Evolutionary conservation across 306 rosid species (phyloP).

Genomic region (Cucumis cinereus): DNA sequence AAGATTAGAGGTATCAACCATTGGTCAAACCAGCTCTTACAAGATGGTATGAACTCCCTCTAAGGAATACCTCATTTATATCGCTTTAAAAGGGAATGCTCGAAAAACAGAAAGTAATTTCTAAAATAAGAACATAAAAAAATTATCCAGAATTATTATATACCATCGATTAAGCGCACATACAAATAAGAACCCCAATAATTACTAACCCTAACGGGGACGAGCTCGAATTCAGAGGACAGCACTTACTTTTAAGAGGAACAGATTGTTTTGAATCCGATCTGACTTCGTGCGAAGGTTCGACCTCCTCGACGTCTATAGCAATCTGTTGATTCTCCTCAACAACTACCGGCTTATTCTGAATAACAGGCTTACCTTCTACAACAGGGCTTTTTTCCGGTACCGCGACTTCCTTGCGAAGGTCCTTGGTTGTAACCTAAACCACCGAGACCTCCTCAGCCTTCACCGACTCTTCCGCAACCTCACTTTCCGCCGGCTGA

Average conservation of each 20-base stretch:
- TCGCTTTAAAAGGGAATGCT: no score
- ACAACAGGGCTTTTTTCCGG: slow-evolving; percentile 19
- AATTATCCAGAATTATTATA: no score
- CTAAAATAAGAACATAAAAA: no score
- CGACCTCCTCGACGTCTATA: slow-evolving; percentile 12
- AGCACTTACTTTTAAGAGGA: slow-evolving; percentile 27
- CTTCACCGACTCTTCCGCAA: slow-evolving; percentile 28
- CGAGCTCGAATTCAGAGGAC: not conserved
- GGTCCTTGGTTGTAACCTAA: not conserved
- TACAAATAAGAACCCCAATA: not conserved
- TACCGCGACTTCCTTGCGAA: not conserved
- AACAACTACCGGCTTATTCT: not conserved
- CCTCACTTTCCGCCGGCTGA: slow-evolving; percentile 31
- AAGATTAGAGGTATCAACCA: no score
- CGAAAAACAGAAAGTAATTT: no score
- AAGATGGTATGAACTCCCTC: no score
- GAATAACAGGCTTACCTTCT: slow-evolving; percentile 9
- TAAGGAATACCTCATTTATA: no score
- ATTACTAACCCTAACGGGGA: not conserved
- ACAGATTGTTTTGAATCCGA: slow-evolving; percentile 22
- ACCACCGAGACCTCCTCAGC: slow-evolving; percentile 22
- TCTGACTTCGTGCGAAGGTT: slow-evolving; percentile 9
- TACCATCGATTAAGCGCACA: no score
- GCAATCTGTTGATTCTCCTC: slow-evolving; percentile 20
- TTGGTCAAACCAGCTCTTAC: no score